Base-by-base conservation (phyloP, 108 stramenopile genomes). In the Nannochloropsis salina region DNA sequence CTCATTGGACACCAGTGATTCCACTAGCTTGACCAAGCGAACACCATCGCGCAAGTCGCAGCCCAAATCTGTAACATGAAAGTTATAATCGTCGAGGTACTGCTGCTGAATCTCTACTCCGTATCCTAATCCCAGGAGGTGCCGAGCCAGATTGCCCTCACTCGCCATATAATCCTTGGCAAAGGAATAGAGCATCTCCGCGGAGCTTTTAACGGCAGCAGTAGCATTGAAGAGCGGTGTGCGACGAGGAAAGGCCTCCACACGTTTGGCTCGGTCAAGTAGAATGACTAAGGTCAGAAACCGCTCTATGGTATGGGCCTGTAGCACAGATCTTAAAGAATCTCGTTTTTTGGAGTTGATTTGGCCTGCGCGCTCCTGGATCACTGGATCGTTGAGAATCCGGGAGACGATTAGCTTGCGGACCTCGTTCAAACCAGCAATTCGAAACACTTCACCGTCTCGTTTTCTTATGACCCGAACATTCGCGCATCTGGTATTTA, bases 11-110 rank as follows among this genome's bases (percentile, higher is more conserved):
- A n/a, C 20, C 9, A 82, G 21, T 9, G 21, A 20, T 9, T 82
- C 44, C 44, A 82, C 82, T 9, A 82, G 44, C 20, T 5, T 5
- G 21, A 43, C 42, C 20, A 82, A 21, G 20, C 82, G 42, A 20
- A 82, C 82, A 21, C 82, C 82, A 82, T 82, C 82, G 44, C 44
- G 42, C 44, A 82, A 21, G 21, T 82, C 82, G 20, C 44, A 21
- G 44, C 44, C 20, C 42, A 82, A 20, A 15, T 15, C 44, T 21
- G 42, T 82, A 9, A 21, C 21, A 0, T 4, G 42, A 82, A 82
- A 82, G 82, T 82, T 21, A 45, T n/a, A 82, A n/a, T 82, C 82
- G 20, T 82, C 82, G 20, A 44, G 21, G 8, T 45, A 43, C 44
- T 5, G 82, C 21, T 82, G 82, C 9, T 44, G 44, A 9, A 44